A percentile compares a stretch with the other conserved stretches of the same genome.
phyloP scores from a whole-genome alignment of 1,139 yeast species.

The Zygoascus hellenicus region DNA sequence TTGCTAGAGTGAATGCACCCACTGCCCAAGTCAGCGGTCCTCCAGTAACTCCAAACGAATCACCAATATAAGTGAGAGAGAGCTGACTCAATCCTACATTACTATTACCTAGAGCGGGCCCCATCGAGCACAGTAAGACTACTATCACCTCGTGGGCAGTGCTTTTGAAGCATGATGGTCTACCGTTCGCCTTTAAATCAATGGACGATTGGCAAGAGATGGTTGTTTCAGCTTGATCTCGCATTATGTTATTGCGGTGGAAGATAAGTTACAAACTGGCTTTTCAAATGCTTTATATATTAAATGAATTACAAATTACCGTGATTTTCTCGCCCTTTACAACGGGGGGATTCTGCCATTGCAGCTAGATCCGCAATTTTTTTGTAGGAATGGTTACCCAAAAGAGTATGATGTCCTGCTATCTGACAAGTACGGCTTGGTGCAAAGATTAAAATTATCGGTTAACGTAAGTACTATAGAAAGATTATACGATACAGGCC shows the following conservation, averaged over 20 bases:
- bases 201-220: background rate
- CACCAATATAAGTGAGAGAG: conserved; percentile 33
- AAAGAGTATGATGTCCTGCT: too few relatives aligned
- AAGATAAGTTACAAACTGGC: too few relatives aligned
- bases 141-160: conserved; percentile 25
- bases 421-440: too few relatives aligned
- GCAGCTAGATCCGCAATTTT: too few relatives aligned
- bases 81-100: conserved; percentile 36
- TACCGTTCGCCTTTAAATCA: background rate
- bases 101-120: conserved; percentile 39
- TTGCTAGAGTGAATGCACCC: conserved; percentile 38
- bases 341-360: too few relatives aligned
- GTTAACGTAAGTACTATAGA: background rate
- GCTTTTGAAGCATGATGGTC: conserved; percentile 21
- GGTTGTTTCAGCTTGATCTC: too few relatives aligned
- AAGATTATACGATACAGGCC: background rate
- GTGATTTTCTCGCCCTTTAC: too few relatives aligned
- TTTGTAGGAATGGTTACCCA: too few relatives aligned
- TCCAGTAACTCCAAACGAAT: conserved; percentile 34
- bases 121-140: conserved; percentile 34
- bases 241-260: too few relatives aligned
- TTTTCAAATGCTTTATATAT: too few relatives aligned
- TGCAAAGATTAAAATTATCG: too few relatives aligned
- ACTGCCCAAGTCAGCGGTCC: conserved; percentile 41
- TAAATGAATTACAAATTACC: too few relatives aligned